Evolutionary conservation across 257 asterid species (phyloP).

Genomic region (Fraxinus excelsior): DNA sequence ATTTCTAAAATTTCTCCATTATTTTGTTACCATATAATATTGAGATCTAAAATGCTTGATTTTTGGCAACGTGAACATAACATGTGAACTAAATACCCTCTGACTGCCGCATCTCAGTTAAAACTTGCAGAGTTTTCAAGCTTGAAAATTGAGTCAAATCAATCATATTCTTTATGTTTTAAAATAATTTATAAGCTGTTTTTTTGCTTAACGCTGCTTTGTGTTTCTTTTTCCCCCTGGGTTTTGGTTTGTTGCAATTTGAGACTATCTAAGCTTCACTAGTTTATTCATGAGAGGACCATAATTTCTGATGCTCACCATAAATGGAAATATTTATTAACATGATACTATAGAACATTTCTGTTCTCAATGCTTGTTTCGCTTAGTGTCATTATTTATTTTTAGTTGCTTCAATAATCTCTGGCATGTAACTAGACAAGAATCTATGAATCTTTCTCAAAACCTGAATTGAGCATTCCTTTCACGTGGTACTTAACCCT

Average conservation of each 20-base stretch:
- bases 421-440: not conserved
- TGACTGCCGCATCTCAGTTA: not conserved
- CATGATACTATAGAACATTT: not conserved
- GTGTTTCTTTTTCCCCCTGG: not conserved
- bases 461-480: not conserved
- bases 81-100: not conserved
- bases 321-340: not conserved
- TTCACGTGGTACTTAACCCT: not conserved
- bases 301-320: not conserved
- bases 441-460: not conserved
- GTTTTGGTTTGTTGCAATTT: not conserved
- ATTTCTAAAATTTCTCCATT: not conserved
- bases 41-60: not conserved
- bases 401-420: not conserved
- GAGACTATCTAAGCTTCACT: not conserved
- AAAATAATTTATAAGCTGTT: not conserved
- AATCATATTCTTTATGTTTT: not conserved
- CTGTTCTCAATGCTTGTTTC: not conserved
- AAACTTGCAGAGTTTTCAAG: not conserved
- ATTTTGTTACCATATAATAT: not conserved
- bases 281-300: not conserved
- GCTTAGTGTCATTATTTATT: not conserved
- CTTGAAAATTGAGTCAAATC: not conserved
- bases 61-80: not conserved
- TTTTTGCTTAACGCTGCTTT: not conserved